phyloP scores from a whole-genome alignment of 352 stramenopile species.

The Phytophthora chlamydospora region DNA sequence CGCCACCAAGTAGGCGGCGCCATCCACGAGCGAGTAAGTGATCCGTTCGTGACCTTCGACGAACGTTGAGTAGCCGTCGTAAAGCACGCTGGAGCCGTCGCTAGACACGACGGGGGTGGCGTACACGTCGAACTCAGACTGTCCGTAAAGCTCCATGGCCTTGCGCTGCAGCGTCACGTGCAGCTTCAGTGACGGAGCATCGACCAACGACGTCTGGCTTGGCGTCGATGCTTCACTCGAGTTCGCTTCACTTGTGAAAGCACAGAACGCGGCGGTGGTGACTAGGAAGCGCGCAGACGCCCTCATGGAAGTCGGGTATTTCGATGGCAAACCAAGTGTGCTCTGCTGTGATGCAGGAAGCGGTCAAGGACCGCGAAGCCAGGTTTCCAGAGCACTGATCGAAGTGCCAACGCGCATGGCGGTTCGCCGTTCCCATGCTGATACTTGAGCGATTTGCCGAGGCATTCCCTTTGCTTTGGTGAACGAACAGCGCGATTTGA shows the following conservation, averaged over 20 bases:
- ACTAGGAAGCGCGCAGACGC: background rate
- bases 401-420: background rate
- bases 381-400: slow-evolving; percentile 7
- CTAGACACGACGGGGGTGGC: slow-evolving; percentile 30
- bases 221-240: too few relatives aligned
- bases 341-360: too few relatives aligned
- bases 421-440: slow-evolving; percentile 15
- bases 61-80: slow-evolving; percentile 39
- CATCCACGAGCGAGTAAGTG: slow-evolving; percentile 40
- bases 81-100: slow-evolving; percentile 22
- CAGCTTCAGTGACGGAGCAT: slow-evolving; percentile 38
- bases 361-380: slow-evolving; percentile 1
- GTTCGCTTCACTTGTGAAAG: too few relatives aligned
- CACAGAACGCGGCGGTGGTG: too few relatives aligned
- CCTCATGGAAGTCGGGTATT: background rate
- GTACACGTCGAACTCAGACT: slow-evolving; percentile 34
- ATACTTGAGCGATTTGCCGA: slow-evolving; percentile 16
- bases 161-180: slow-evolving; percentile 42
- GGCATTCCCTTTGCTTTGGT: too few relatives aligned
- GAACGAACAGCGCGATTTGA: background rate
- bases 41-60: slow-evolving; percentile 19
- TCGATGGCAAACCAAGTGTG: too few relatives aligned
- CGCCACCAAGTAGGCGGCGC: slow-evolving; percentile 30
- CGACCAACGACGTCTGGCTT: slow-evolving; percentile 9
- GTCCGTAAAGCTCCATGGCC: slow-evolving; percentile 25